Conservation (phyloP, 768 basidiomycete genomes). For the Tulasnella sp. region DNA sequence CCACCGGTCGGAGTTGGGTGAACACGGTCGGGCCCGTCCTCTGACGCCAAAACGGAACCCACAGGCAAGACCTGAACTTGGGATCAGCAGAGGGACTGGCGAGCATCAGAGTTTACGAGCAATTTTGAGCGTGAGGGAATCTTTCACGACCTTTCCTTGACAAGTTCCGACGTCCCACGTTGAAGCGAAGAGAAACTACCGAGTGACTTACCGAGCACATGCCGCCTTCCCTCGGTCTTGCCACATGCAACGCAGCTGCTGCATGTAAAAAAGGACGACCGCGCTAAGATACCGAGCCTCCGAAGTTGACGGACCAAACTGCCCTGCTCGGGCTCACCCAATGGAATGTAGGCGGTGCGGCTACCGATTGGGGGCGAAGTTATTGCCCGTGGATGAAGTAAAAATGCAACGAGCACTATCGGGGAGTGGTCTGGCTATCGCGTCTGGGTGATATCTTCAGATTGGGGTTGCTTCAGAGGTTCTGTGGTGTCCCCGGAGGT, state of each 20-base stretch:
- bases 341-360: background rate
- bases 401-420: background rate
- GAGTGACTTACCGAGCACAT: background rate
- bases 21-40: background rate
- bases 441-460: background rate
- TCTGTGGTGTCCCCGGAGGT: background rate
- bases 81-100: background rate
- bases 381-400: background rate
- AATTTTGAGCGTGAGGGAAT: background rate
- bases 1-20: background rate
- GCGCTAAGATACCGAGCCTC: background rate
- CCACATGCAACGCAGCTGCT: background rate
- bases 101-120: background rate
- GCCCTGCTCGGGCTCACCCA: background rate
- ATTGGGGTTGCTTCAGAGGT: background rate
- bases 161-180: background rate
- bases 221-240: background rate
- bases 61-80: background rate
- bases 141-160: background rate
- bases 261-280: background rate
- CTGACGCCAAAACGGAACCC: background rate
- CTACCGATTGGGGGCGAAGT: background rate
- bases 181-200: constrained; percentile 1
- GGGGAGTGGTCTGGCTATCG: background rate
- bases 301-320: background rate